Conservation (phyloP, 2,329 filamentous ascomycete genomes). For the Coniochaeta sp. region DNA sequence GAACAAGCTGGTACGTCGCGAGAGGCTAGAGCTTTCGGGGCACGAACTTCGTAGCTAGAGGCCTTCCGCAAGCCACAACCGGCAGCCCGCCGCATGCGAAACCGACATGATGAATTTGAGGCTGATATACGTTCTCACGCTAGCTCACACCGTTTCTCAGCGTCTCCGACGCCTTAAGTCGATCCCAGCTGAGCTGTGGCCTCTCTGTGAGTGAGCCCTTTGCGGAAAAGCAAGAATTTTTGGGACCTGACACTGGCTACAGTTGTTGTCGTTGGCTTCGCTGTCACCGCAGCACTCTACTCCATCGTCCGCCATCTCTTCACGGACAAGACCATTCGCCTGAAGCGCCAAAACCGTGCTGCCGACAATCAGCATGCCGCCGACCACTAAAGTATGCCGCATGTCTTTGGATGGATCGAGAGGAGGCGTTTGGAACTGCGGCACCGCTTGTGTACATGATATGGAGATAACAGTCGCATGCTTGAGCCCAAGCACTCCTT, state of each 20-base stretch:
- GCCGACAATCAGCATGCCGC: slow-evolving; percentile 27
- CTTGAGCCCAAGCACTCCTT: not conserved
- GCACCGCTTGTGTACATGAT: slow-evolving; percentile 2
- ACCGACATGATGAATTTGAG: not conserved
- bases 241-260: slow-evolving; percentile 17
- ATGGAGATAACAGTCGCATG: slow-evolving; percentile 4
- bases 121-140: slow-evolving; percentile 15
- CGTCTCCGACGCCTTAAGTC: slow-evolving; percentile 82
- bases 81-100: not conserved
- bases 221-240: not conserved
- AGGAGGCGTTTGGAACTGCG: slow-evolving; percentile 9
- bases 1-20: slow-evolving; percentile 57
- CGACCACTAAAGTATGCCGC: slow-evolving; percentile 20
- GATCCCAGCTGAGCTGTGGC: slow-evolving; percentile 89
- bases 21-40: not conserved
- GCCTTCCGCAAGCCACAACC: not conserved
- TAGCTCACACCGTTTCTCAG: slow-evolving; percentile 96
- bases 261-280: slow-evolving; percentile 85
- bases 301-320: slow-evolving; percentile 75
- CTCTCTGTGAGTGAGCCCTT: slow-evolving; percentile 64
- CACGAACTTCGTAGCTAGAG: not conserved
- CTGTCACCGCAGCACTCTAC: slow-evolving; percentile 74
- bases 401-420: slow-evolving; percentile 3
- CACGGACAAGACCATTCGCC: slow-evolving; percentile 87
- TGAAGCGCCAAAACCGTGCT: slow-evolving; percentile 61